Conservation (phyloP, 306 rosid species). For the Fagus crenata region DNA sequence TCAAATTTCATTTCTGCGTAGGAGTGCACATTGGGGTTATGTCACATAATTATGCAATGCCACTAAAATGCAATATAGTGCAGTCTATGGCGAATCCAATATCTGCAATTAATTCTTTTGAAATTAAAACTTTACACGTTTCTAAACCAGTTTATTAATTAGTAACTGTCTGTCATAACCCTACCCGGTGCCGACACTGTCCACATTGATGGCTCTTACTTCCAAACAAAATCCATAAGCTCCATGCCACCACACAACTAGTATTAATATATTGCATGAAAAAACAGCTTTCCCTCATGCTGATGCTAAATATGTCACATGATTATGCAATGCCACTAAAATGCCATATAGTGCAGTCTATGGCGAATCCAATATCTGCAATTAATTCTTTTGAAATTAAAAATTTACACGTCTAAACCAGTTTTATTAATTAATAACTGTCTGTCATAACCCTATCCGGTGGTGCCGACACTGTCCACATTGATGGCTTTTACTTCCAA, state of each 20-base stretch:
- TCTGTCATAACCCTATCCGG: no score
- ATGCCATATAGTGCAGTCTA: slow-evolving; percentile 1
- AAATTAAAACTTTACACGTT: not conserved
- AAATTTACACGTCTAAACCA: not conserved
- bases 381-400: not conserved
- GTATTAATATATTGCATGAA: slow-evolving; percentile 20
- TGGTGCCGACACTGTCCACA: slow-evolving; percentile 18
- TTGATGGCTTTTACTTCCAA: slow-evolving; percentile 24
- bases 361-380: not conserved
- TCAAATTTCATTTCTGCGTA: not conserved
- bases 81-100: slow-evolving; percentile 8
- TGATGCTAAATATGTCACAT: slow-evolving; percentile 7
- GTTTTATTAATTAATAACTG: slow-evolving; percentile 15
- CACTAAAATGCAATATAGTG: not conserved
- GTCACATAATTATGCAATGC: slow-evolving; percentile 18
- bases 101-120: not conserved
- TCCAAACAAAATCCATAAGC: slow-evolving; percentile 34
- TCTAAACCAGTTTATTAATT: slow-evolving; percentile 10
- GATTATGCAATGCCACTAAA: slow-evolving; percentile 11
- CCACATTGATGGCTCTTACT: slow-evolving; percentile 32
- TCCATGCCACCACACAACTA: slow-evolving; percentile 25
- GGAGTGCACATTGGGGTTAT: not conserved
- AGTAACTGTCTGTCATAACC: not conserved
- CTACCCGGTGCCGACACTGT: not conserved
- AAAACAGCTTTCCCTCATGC: slow-evolving; percentile 41